Base-by-base conservation (phyloP, 75 land plant species). In the Sequoia sempervirens region DNA sequence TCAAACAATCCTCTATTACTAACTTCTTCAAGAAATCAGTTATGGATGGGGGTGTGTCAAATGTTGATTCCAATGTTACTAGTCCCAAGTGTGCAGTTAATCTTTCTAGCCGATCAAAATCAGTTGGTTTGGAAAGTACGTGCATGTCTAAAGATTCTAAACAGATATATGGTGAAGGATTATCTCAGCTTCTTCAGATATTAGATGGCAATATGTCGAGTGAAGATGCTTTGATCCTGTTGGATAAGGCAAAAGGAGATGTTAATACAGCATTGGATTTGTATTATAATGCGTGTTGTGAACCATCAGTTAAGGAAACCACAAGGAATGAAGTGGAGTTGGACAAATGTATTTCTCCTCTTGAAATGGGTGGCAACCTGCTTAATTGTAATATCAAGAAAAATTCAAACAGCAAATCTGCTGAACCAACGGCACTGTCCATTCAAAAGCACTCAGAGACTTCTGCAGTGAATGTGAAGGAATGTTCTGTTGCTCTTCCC, bases 241-340 rank as follows among this genome's bases (percentile, higher is more conserved):
- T 97, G 36, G 87, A 93, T 76, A 87, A 92, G 82, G 87, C 93
- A 54, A 86, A 88, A 80, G 98, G 98, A 72, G 90, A 96, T 82
- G 79, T 97, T 1, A 87, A 86, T 86, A 45, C 45, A 82, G 98
- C 99, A 58, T 80, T 97, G 73, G 94, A 97, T 81, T 68, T 92
- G 40, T 87, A 91, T 85, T 96, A 92, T 83, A 82, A 46, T 82
- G 82, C 66, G 36, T 37, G 34, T 46, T 30, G 68, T 84, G 83
- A 80, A 82, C 74, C 69, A 14, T 30, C 28, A 41, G 66, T 26
- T 34, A 81, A 83, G 30, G 82, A 75, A 50, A 78, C 50, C 1
- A 79, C 17, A 54, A 85, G 30, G 78, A 10, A 13, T 32, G 41
- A n/a, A 68, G n/a, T 41, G 81, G 32, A 20, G 10, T 81, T 61